These are phyloP conservation scores for Aechmea fasciata DNA, from an alignment of 176 grass and related monocot genomes.

Conservation along the genomic window DNA sequence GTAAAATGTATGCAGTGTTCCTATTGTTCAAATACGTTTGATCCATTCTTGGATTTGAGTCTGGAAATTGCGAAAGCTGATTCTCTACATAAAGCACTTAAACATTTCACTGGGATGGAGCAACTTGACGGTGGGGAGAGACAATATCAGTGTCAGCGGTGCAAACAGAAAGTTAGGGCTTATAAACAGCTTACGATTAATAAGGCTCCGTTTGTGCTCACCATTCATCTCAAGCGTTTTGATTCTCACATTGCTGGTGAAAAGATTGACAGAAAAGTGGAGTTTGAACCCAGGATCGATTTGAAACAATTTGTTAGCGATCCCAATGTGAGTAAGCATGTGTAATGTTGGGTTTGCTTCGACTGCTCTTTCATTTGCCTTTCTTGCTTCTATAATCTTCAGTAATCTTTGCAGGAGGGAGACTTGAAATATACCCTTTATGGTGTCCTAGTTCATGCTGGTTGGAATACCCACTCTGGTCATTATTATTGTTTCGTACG, in stretches of 20 bases:
- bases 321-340: conserved; percentile 41
- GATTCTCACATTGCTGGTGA: conserved; percentile 62
- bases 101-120: conserved; percentile 70
- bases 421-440: conserved; percentile 87
- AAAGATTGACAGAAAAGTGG: conserved; percentile 92
- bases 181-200: conserved; percentile 79
- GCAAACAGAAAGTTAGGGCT: conserved; percentile 89
- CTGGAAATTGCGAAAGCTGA: conserved; percentile 88
- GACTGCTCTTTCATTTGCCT: not conserved
- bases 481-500: conserved; percentile 97
- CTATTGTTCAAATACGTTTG: conserved; percentile 80
- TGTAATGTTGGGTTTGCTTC: not conserved
- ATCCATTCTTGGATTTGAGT: conserved; percentile 96
- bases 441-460: conserved; percentile 91
- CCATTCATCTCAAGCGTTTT: conserved; percentile 90
- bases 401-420: conserved; percentile 36
- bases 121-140: conserved; percentile 70
- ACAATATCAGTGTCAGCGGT: conserved; percentile 77
- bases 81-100: conserved; percentile 61
- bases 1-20: conserved; percentile 81
- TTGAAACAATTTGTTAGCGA: conserved; percentile 90
- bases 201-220: conserved; percentile 75
- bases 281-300: conserved; percentile 59
- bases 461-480: conserved; percentile 83
- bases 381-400: not conserved